Conservation (phyloP, 2,329 filamentous ascomycete species). For the Xylaria polymorpha region DNA sequence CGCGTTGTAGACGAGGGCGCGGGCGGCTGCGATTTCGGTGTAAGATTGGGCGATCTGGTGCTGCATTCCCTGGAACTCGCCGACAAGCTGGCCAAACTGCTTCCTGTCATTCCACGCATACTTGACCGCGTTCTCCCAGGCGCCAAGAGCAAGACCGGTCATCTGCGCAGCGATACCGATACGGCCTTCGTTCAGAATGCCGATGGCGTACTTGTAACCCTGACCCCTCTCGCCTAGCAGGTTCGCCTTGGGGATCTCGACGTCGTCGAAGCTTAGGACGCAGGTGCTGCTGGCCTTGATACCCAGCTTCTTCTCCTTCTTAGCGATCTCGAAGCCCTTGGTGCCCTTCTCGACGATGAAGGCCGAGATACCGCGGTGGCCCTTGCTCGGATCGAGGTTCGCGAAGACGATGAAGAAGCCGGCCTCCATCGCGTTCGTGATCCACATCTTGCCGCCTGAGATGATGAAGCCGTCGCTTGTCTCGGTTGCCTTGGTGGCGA, state of each 20-base stretch:
- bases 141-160: slow-evolving; percentile 94
- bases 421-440: slow-evolving; percentile 96
- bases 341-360: slow-evolving; percentile 93
- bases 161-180: slow-evolving; percentile 99
- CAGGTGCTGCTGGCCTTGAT: slow-evolving; percentile 97
- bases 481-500: slow-evolving; percentile 89
- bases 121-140: slow-evolving; percentile 92
- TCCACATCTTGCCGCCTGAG: slow-evolving; percentile 98
- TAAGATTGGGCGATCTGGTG: slow-evolving; percentile 97
- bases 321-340: slow-evolving; percentile 92
- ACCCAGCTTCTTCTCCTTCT: slow-evolving; percentile 99
- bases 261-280: slow-evolving; percentile 97
- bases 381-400: slow-evolving; percentile 90
- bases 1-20: slow-evolving; percentile 94
- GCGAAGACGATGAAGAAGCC: slow-evolving; percentile 98
- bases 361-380: slow-evolving; percentile 96
- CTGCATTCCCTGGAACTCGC: slow-evolving; percentile 99
- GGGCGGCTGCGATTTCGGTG: slow-evolving; percentile 90
- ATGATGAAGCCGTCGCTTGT: slow-evolving; percentile 87
- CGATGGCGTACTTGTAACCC: slow-evolving; percentile 98
- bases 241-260: slow-evolving; percentile 88
- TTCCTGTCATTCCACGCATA: slow-evolving; percentile 99
- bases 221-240: slow-evolving; percentile 88
- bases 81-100: slow-evolving; percentile 93
- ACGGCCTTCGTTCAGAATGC: slow-evolving; percentile 91